These are phyloP conservation scores for Penicillium concentricum DNA, from an alignment of 2,329 filamentous ascomycete genomes.

Conservation along the genomic window DNA sequence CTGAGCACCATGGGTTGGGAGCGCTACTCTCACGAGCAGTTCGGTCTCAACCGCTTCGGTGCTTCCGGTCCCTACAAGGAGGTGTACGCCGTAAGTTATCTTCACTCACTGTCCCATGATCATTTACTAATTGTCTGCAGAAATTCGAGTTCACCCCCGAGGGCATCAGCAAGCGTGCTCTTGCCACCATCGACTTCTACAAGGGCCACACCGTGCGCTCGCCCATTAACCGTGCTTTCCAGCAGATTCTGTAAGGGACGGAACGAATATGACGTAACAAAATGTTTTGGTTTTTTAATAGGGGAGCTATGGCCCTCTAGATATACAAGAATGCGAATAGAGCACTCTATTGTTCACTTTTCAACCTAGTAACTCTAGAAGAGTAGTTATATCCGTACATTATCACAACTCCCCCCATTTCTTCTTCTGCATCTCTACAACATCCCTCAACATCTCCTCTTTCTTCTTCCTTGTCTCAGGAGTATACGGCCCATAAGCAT, in stretches of 20 bases:
- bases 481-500: constrained; percentile 45
- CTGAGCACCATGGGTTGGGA: constrained; percentile 98
- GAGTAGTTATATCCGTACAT: not conserved
- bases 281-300: constrained; percentile 28
- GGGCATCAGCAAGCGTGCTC: constrained; percentile 90
- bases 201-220: constrained; percentile 93
- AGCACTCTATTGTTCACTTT: constrained; percentile 9
- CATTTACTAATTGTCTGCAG: constrained; percentile 45
- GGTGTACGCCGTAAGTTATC: constrained; percentile 75
- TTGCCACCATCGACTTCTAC: constrained; percentile 94
- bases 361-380: not conserved
- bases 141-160: constrained; percentile 99
- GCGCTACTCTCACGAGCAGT: constrained; percentile 99
- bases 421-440: constrained; percentile 24
- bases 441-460: constrained; percentile 26
- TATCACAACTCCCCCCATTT: not conserved
- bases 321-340: constrained; percentile 27
- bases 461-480: constrained; percentile 24
- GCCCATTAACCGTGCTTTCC: constrained; percentile 94
- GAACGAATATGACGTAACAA: constrained; percentile 18
- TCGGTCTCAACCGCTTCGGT: constrained; percentile 98
- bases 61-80: constrained; percentile 96
- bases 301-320: constrained; percentile 26
- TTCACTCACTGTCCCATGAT: not conserved
- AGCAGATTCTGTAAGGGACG: constrained; percentile 77